Conservation (phyloP, 169 alveolate genomes). For the Toxoplasma gondii region DNA sequence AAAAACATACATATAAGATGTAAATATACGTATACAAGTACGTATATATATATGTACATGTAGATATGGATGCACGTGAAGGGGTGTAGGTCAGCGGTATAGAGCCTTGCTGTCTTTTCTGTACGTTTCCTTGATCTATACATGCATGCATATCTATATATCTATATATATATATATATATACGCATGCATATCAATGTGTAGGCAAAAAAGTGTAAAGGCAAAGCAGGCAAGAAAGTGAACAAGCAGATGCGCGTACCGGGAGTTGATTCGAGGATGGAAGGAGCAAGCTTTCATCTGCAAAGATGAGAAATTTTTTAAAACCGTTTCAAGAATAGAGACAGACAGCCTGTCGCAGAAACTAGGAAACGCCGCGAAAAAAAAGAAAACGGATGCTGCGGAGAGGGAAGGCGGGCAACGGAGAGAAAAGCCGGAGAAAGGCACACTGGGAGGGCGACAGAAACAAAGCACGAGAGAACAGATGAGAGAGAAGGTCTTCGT, state of each 20-base stretch:
- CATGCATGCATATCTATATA: not conserved
- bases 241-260: not conserved
- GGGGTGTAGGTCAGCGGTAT: too few relatives aligned
- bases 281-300: conserved; percentile 24
- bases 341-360: not conserved
- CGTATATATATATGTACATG: not conserved
- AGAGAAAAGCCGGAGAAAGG: not conserved
- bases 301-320: not conserved
- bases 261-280: not conserved
- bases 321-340: not conserved
- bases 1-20: too few relatives aligned
- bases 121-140: too few relatives aligned
- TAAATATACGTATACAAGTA: not conserved
- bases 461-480: not conserved
- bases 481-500: too few relatives aligned
- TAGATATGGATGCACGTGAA: not conserved
- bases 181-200: not conserved
- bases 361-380: not conserved
- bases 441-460: not conserved
- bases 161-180: not conserved
- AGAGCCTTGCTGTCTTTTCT: too few relatives aligned
- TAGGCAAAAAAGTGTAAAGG: not conserved
- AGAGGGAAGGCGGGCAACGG: not conserved
- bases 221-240: too few relatives aligned
- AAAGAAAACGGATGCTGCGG: not conserved